phyloP scores from a whole-genome alignment of 2,329 filamentous ascomycete species.

The Dothideomycetidae sp. region DNA sequence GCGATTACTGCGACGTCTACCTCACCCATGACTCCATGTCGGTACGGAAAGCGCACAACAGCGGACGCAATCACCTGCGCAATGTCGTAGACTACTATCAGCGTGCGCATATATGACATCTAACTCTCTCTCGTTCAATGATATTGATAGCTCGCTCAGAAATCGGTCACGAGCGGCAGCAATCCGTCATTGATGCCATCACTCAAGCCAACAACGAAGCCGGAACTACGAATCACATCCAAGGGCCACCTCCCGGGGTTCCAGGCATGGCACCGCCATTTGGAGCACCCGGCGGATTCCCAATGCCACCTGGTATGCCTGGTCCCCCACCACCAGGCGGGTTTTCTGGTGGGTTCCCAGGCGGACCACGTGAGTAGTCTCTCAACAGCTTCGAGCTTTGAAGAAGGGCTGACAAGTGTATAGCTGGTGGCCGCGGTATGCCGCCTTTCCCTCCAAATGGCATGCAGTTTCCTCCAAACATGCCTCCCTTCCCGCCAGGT shows the following conservation, averaged over 20 bases:
- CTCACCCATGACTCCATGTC: conserved; percentile 99
- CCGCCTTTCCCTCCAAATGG: conserved; percentile 23
- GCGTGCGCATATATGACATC: no score
- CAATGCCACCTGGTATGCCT: conserved; percentile 12
- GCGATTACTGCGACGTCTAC: conserved; percentile 99
- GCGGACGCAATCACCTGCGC: conserved; percentile 85
- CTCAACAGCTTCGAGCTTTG: no score
- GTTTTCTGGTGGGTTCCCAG: conserved; percentile 2
- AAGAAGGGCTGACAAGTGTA: not conserved
- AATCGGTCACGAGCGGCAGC: conserved; percentile 96
- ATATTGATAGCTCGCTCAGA: conserved; percentile 37
- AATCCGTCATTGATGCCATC: conserved; percentile 96
- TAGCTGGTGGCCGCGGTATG: conserved; percentile 18
- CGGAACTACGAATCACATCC: conserved; percentile 57
- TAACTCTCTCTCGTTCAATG: no score
- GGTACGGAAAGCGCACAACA: conserved; percentile 97
- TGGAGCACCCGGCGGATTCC: conserved; percentile 23
- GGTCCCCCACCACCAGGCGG: conserved; percentile 21
- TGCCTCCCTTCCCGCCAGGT: conserved; percentile 12
- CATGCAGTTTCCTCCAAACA: conserved; percentile 23
- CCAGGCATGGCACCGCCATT: conserved; percentile 19
- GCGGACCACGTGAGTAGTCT: no score
- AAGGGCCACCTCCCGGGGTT: conserved; percentile 30
- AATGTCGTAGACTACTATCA: conserved; percentile 99
- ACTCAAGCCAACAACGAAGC: conserved; percentile 90